Evolutionary conservation across 768 basidiomycete genomes (phyloP), one percentile per base, ranked within the genome.

Genomic region (Auriculariales sp.): DNA sequence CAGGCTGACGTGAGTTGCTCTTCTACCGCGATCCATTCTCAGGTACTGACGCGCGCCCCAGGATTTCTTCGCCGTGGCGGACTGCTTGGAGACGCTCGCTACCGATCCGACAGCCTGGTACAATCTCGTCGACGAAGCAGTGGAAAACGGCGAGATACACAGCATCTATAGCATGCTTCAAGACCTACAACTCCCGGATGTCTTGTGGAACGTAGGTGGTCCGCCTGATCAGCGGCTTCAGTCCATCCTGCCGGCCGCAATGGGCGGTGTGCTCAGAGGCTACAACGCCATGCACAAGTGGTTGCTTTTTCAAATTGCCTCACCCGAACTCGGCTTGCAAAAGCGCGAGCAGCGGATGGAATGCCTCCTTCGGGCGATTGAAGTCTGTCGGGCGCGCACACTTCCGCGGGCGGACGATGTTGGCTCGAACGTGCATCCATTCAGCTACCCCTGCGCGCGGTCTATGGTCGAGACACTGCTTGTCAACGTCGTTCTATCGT

Each of bases 71-170:
- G 69, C 80, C 35, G 79, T 83, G 5, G 75, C 79, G 3, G 88
- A 91, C 60, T 64, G 89, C 15, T 70, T 91, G 9, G 88, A 91
- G 62, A 76, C 86, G 0, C 88, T 91, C 61, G 79, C 76, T 2
- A 74, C 77, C 14, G 88, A 91, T 60, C 76, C 79, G 28, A 80
- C 76, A 2, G 88, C 83, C 2, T 91, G 88, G 87, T 84, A 88
- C 62, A 66, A 70, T 3, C 54, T 62, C 12, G 69, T 77, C 48
- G 86, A 89, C n/a, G 60, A 68, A 0, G 64, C 63, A 14, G 64
- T 70, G 0, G 88, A 91, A 44, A 67, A 71, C 3, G 68, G 79
- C n/a, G 83, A 88, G 54, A 79, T 90, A 42, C 84, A 90, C 60
- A 81, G 75, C 22, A 80, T 91, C 55, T 81, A 84, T 61, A 73